phyloP scores from a whole-genome alignment of 495 filamentous ascomycete genomes.

The Pyrenula massariospora region DNA sequence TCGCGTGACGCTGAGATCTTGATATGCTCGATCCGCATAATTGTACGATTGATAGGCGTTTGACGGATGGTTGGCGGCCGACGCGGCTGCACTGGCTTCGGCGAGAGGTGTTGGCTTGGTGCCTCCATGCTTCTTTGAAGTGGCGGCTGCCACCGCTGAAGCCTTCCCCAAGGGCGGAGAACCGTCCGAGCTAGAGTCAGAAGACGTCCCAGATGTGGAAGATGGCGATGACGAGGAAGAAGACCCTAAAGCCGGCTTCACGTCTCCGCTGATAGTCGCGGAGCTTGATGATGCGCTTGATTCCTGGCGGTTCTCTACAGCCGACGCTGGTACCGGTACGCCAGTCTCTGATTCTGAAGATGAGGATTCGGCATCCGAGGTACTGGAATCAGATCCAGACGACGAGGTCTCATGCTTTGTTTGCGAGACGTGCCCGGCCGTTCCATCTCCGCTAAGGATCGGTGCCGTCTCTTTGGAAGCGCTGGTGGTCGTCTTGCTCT shows the following conservation, averaged over 20 bases:
- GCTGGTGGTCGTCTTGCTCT: slow-evolving; percentile 28
- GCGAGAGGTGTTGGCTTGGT: slow-evolving; percentile 33
- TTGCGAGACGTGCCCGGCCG: background rate
- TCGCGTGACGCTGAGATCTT: slow-evolving; percentile 78
- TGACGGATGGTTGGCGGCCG: slow-evolving; percentile 33
- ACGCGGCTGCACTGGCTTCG: slow-evolving; percentile 26
- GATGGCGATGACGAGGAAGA: slow-evolving; percentile 19
- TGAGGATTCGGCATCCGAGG: slow-evolving; percentile 13
- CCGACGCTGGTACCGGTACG: slow-evolving; percentile 12
- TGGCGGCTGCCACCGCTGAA: slow-evolving; percentile 16
- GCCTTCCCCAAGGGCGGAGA: slow-evolving; percentile 19
- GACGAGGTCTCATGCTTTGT: slow-evolving; percentile 9
- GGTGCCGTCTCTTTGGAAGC: background rate
- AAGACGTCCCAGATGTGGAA: slow-evolving; percentile 13
- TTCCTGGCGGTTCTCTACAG: background rate
- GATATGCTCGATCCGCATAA: slow-evolving; percentile 77
- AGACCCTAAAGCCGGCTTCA: slow-evolving; percentile 19
- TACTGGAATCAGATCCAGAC: slow-evolving; percentile 26
- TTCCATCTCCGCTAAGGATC: slow-evolving; percentile 1
- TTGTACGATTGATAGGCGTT: slow-evolving; percentile 75
- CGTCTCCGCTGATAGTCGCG: background rate
- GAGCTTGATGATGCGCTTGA: slow-evolving; percentile 1
- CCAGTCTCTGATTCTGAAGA: slow-evolving; percentile 20
- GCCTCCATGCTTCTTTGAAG: slow-evolving; percentile 38
- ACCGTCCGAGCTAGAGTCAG: slow-evolving; percentile 3